Base-by-base conservation (phyloP, 768 basidiomycete species). In the Mycena galericulata region DNA sequence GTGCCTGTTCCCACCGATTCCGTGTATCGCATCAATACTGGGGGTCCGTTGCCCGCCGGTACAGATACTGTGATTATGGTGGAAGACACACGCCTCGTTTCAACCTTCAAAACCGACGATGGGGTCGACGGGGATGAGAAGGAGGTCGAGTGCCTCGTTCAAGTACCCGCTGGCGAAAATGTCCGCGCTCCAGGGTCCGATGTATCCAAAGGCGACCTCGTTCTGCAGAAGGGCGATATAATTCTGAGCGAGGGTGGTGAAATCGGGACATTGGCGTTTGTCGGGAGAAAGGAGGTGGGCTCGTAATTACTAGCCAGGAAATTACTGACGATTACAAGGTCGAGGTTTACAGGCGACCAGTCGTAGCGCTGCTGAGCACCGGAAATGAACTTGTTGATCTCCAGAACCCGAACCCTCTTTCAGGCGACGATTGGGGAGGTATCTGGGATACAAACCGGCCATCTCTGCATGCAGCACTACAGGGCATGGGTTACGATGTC, bases 401-500 rank as follows among this genome's bases (percentile, higher is more conserved):
- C 10, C 86, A 91, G 43, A 76, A 80, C 49, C 80, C 79, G 15
- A 71, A 63, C n/a, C 70, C 75, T 30, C 73, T 72, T 3, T 76
- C 81, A 4, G 77, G 65, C 15, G 76, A 79, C 7, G 77, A 76
- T 6, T 93, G 92, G 92, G 87, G 88, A 30, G 90, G 91, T 0
- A 90, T 95, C 49, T 92, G 88, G 80, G 95, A 97, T 73, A 95
- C 95, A 0, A 97, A 97, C 77, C 80, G 95, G 36, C 95, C 95
- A 2, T 91, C 93, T 0, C 79, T 97, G 59, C 84, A 84, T 45
- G 89, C 93, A 2, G 87, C 87, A 0, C 82, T 96, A 1, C 85
- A 90, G 74, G 86, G 90, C 0, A 76, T 94, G 77, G 93, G 93
- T 1, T 96, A 93, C 76, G 81, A 88, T 26, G 91, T 94, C 20